Evolutionary conservation across 176 grass and related monocot genomes (phyloP), one percentile per base, ranked within the genome.

Genomic region (Ampelocalamus luodianensis): DNA sequence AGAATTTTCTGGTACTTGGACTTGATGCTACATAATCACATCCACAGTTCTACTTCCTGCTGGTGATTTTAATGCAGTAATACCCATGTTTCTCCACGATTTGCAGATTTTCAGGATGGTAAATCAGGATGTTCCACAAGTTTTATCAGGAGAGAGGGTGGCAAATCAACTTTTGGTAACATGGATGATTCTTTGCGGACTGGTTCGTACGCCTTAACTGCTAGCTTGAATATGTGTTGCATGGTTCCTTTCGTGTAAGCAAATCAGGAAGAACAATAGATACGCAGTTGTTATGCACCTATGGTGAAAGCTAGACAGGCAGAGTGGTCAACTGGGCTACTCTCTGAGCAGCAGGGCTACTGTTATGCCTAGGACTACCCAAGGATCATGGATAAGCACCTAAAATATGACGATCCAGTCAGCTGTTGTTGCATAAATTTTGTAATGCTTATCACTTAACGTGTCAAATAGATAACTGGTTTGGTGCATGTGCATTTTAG

Each of bases 101-200:
- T 37, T 82, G 66, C 32, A 90, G 88, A 82, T 82, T 15, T 58
- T 90, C 83, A 67, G 44, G 34, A 77, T 68, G 71, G 50, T 62
- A 68, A 61, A 85, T 85, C 65, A 66, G 45, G 37, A 82, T 72
- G 38, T 18, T 18, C 78, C 6, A 66, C 10, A 29, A 82, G 39
- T 86, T 86, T 45, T 72, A 63, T 65, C 20, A 39, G 79, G 65
- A 71, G 24, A 73, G 56, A 86, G 44, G 79, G 72, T 82, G 83
- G 65, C 59, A 90, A 59, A 72, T 58, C 79, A 82, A 78, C 73
- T 48, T 66, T 78, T 66, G 56, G 65, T 44, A 56, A 63, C 17
- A 81, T 62, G 20, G 79, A 82, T 78, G 65, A 86, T 77, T 72
- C 65, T 83, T 49, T 86, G 60, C 73, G 88, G 17, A 90, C 88